Evolutionary conservation across 164 flowering plant genomes (phyloP), one percentile per base, ranked within the genome.

Genomic region (Magnolia sinica): DNA sequence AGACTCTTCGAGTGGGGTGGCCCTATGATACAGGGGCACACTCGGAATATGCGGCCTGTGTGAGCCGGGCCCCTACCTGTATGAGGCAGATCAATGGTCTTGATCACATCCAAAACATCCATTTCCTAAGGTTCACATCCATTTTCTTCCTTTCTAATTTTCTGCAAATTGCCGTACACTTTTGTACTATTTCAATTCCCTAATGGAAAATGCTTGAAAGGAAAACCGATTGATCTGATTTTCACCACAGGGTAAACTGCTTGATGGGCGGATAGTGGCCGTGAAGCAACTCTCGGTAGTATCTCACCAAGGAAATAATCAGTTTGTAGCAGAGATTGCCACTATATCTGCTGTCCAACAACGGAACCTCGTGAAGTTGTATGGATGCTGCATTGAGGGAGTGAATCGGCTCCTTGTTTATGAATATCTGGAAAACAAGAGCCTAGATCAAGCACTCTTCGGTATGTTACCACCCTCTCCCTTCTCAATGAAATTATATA

Each of bases 341-440:
- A 89, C 93, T 45, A 91, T 92, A 77, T 92, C 97, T 50, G 89
- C 95, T 6, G 97, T 92, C 52, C 93, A 90, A 76, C 97, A 92
- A 27, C 90, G 91, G 6, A 91, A 92, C 82, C 91, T 92, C 64
- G 95, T 92, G 79, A 90, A 87, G 79, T 77, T 92, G 80, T 89
- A 85, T 79, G 97, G 97, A 73, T 92, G 95, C 81, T 92, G 97
- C 83, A 87, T 92, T 50, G 91, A 92, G 63, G 91, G 90, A 24
- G 80, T 79, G 4, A 87, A 87, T 13, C 83, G 90, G 68, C 86
- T 91, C 51, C 89, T 92, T 68, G 97, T 92, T 66, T 92, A 92
- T 77, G 97, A 92, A 84, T 91, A 88, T 82, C 86, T 87, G 6
- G 88, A 87, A 72, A 88, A 92, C 83, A 89, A 82, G 66, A 92